Conservation (phyloP, 495 filamentous ascomycete species). For the Paragyromitra xinjiangensis region DNA sequence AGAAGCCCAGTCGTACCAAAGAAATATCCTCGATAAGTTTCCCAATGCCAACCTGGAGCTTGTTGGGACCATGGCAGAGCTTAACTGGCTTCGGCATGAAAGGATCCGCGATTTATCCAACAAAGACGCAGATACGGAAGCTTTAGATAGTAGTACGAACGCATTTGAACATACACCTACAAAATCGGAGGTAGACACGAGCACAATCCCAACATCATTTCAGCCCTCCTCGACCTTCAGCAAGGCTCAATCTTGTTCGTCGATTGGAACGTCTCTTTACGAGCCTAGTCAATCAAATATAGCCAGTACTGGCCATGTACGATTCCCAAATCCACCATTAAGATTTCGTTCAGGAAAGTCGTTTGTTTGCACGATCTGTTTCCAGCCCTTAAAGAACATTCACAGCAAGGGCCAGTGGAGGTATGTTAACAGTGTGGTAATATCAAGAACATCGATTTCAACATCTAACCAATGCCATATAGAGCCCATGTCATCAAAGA, state of each 20-base stretch:
- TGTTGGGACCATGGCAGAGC: no score
- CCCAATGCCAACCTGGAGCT: no score
- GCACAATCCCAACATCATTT: conserved; percentile 14
- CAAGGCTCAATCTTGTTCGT: conserved; percentile 4
- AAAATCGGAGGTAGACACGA: conserved; percentile 8
- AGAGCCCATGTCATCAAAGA: conserved; percentile 39
- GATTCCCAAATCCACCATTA: conserved; percentile 28
- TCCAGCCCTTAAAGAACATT: conserved; percentile 19
- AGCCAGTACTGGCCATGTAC: background rate
- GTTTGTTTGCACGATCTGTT: conserved; percentile 37
- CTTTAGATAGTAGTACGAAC: no score
- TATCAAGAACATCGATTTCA: background rate
- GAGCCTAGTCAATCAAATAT: background rate
- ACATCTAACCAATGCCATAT: background rate
- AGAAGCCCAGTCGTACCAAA: no score
- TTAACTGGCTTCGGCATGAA: no score
- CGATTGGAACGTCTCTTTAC: background rate
- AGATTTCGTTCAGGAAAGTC: conserved; percentile 11
- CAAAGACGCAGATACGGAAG: no score
- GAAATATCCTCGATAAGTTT: no score
- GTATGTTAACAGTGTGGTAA: background rate
- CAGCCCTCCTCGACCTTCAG: conserved; percentile 8
- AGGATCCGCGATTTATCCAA: no score
- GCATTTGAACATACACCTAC: background rate
- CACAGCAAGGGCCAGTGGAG: conserved; percentile 21